These are phyloP conservation scores for Stemphylium beticola DNA, from an alignment of 2,329 filamentous ascomycete genomes.

Conservation along the genomic window DNA sequence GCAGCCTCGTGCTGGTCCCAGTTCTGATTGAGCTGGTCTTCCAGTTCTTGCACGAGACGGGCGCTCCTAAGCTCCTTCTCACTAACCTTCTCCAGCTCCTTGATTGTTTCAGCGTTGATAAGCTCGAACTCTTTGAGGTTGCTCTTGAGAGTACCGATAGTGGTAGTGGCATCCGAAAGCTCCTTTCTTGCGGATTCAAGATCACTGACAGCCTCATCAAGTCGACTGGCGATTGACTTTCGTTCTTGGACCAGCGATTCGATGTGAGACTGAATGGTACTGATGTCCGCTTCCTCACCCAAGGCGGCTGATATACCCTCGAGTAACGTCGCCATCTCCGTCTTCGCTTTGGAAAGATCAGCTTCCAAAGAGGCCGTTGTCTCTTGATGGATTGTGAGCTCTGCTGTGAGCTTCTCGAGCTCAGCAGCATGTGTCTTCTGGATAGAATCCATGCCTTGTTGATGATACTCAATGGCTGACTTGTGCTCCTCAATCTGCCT, in stretches of 20 bases:
- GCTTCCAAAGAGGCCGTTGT: constrained; percentile 57
- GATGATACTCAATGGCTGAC: constrained; percentile 60
- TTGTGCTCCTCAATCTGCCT: constrained; percentile 64
- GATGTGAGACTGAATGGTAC: constrained; percentile 52
- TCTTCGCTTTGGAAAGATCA: constrained; percentile 64
- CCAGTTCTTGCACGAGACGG: constrained; percentile 89
- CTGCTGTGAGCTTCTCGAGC: constrained; percentile 55
- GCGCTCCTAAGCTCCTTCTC: constrained; percentile 87
- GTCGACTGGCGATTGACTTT: constrained; percentile 51
- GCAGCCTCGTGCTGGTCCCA: constrained; percentile 90
- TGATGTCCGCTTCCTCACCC: constrained; percentile 64
- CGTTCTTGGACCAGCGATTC: constrained; percentile 53
- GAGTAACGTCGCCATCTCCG: constrained; percentile 65
- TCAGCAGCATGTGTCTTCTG: constrained; percentile 61
- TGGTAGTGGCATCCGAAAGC: constrained; percentile 49
- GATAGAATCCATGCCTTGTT: constrained; percentile 60
- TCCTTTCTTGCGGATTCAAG: constrained; percentile 52
- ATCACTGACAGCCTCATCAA: constrained; percentile 53
- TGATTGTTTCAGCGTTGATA: constrained; percentile 61
- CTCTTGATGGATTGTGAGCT: constrained; percentile 41
- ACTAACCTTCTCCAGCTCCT: constrained; percentile 63
- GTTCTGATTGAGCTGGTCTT: constrained; percentile 93
- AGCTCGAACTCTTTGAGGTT: constrained; percentile 55
- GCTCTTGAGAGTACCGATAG: constrained; percentile 50
- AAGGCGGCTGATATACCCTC: constrained; percentile 68